A percentile compares a stretch with the other conserved stretches of the same genome.
Conservation (phyloP, 495 filamentous ascomycete species). For the Xylaria nigripes region DNA sequence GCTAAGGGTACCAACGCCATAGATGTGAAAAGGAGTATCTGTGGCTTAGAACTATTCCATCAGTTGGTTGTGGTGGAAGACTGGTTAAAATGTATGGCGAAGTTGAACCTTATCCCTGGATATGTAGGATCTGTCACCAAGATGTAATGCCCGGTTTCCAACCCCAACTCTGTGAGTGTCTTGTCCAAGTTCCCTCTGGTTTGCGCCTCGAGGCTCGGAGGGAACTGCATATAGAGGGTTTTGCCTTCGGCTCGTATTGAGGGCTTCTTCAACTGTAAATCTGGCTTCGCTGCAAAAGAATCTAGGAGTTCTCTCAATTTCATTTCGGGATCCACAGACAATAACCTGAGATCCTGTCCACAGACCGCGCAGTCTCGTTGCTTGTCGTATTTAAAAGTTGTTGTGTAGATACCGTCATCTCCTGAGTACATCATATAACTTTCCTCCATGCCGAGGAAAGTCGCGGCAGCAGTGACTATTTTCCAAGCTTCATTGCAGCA, state of each 20-base stretch:
- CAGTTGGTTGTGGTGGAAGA: neutral
- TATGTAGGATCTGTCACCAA: conserved; percentile 80
- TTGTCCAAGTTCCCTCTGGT: conserved; percentile 74
- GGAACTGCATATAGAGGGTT: conserved; percentile 84
- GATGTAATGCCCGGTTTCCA: conserved; percentile 47
- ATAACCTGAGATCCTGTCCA: conserved; percentile 65
- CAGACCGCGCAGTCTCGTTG: conserved; percentile 95
- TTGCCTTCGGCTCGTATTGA: conserved; percentile 72
- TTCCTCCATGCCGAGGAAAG: conserved; percentile 56
- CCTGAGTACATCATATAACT: conserved; percentile 99
- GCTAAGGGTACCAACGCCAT: neutral
- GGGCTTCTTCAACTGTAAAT: conserved; percentile 84
- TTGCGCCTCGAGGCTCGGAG: conserved; percentile 68
- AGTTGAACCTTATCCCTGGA: conserved; percentile 61
- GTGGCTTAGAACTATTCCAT: neutral
- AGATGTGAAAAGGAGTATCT: neutral
- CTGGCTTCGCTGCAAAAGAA: conserved; percentile 69
- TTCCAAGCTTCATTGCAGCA: conserved; percentile 98
- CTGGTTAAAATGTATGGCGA: conserved; percentile 44
- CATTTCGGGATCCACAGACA: conserved; percentile 59
- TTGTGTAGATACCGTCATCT: conserved; percentile 90
- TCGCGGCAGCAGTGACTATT: conserved; percentile 73
- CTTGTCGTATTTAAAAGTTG: conserved; percentile 87
- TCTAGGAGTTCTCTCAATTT: conserved; percentile 85
- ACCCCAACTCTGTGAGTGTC: conserved; percentile 50